Conservation (phyloP, 371 early-diverging fungal species). For the Circinella minor region DNA sequence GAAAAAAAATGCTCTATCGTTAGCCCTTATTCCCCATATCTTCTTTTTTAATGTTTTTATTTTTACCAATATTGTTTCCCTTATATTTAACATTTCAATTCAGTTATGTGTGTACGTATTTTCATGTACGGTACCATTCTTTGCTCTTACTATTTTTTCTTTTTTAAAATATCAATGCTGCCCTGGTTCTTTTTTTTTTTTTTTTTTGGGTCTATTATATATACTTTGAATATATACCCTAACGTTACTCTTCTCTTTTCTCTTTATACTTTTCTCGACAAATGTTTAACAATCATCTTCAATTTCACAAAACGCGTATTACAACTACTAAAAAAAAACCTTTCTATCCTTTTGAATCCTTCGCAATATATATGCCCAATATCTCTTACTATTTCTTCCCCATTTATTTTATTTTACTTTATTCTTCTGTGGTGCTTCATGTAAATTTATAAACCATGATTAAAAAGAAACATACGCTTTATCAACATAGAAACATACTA, state of each 20-base stretch:
- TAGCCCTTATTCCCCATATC: neutral
- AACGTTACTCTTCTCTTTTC: no score
- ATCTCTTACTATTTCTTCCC: neutral
- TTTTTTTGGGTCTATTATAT: neutral
- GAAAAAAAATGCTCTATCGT: neutral
- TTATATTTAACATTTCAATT: slow-evolving; percentile 2
- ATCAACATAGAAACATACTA: neutral
- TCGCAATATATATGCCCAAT: slow-evolving; percentile 5
- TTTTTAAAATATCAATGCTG: neutral
- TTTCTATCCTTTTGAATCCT: neutral
- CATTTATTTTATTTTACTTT: neutral
- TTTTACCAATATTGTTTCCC: neutral
- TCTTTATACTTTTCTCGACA: neutral
- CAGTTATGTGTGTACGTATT: slow-evolving; percentile 8
- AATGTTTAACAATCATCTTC: neutral
- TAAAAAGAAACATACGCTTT: slow-evolving; percentile 10
- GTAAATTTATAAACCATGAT: slow-evolving; percentile 6
- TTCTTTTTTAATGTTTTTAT: neutral
- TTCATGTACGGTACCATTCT: slow-evolving; percentile 1
- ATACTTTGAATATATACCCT: neutral
- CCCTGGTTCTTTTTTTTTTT: slow-evolving; percentile 3
- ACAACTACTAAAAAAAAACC: neutral
- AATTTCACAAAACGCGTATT: neutral
- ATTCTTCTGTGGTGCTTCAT: slow-evolving; percentile 8
- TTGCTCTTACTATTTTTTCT: slow-evolving; percentile 10